Base-by-base conservation (phyloP, 2,329 filamentous ascomycete species). In the Sphaerulina musiva region DNA sequence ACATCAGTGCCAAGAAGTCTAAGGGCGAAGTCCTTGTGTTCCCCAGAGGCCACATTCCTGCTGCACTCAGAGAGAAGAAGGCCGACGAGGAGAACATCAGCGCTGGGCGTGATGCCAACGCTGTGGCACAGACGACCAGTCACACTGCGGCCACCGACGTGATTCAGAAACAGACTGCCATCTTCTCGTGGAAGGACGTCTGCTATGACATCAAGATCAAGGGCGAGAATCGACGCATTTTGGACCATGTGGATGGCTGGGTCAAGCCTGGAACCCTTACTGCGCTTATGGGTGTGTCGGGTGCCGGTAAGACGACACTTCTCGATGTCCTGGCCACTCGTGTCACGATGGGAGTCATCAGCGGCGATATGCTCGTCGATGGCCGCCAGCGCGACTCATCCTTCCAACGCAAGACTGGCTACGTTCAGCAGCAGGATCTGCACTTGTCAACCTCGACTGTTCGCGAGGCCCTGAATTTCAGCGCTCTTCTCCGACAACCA, bases 231-330 rank as follows among this genome's bases (percentile, higher is more conserved):
- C 81, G 89, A 12, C 82, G 85, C 42, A 87, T 96, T 64, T 75
- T 96, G 55, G 85, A 95, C 64, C 77, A 93, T 58, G 87, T 95
- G 10, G 87, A 95, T 66, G 91, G 91, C 36, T 96, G 89, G 87
- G 89, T 96, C 56, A 93, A 95, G 72, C 91, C 91, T 2, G 91
- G 91, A 56, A 95, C 89, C 12, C 71, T 95, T 51, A 95, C 90
- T 10, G 90, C 89, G 39, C 77, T 95, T 2, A 95, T 95, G 90
- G 87, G 89, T 73, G 88, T 91, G 6, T 90, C 86, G 32, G 90
- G 91, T 62, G 91, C 91, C n/a, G 91, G 91, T 55, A 96, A 96
- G 72, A 96, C 91, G 0, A 95, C 91, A 1, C 80, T 96, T 29
- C 75, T 96, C 32, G 88, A 95, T 71, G 87, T 88, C 36, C 78